Evolutionary conservation across 1,139 yeast species (phyloP), one percentile per base, ranked within the genome.

Genomic region (Suhomyces bokatorum): DNA sequence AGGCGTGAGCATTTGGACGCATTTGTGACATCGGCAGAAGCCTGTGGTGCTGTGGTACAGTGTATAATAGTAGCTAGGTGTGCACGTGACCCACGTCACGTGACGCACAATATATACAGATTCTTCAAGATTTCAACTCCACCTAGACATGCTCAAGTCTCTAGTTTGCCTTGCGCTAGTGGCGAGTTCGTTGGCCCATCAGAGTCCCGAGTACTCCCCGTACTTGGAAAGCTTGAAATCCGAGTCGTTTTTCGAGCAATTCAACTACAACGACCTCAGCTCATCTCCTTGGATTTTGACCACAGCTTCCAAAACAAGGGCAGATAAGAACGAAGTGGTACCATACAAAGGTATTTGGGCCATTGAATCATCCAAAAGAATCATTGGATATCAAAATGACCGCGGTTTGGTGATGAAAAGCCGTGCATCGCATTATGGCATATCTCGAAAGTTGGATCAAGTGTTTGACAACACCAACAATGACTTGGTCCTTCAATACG

Each of bases 401-500:
- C 73, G 73, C 47, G 96, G 95, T 3, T 75, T 89, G 47, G 93
- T 87, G 12, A 76, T 85, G 63, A 85, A 84, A 61, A 70, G 85
- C 11, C 81, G 80, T 41, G 93, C 95, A 37, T 82, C 90, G 34
- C 87, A 81, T 57, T 89, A 87, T 64, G 96, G 95, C 26, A 85
- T 89, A 51, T 80, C 87, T 16, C 77, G 80, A 43, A 66, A 74
- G 52, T 73, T 89, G 39, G 78, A 77, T 24, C 51, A 65, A 39
- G 76, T 83, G 2, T 71, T 87, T 45, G 77, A 78, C 60, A 67
- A 84, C 62, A 75, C 70, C 17, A 76, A 74, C 53, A 72, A 80
- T 43, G 83, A 89, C 17, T 70, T 91, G 52, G 96, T 91, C 8
- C 67, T 89, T 37, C 98, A 90, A 66, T 90, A 88, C 63, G 97